Evolutionary conservation across 768 basidiomycete genomes (phyloP).

Genomic region (Jaapia argillacea): DNA sequence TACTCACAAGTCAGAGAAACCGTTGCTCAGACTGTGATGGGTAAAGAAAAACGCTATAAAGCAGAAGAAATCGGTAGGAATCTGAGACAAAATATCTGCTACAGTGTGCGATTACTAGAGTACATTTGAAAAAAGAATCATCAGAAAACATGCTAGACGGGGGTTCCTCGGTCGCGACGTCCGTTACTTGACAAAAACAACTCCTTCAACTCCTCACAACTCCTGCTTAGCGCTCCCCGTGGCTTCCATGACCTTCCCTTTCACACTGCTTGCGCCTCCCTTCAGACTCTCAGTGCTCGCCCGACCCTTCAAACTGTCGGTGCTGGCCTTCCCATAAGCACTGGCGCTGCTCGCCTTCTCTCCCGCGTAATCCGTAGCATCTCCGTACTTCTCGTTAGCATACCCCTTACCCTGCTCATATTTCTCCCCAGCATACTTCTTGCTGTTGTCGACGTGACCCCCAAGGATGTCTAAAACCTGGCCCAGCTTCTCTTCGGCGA

Average conservation of each 20-base stretch:
- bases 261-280: constrained; percentile 19
- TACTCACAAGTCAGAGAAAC: too few relatives aligned
- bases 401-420: constrained; percentile 15
- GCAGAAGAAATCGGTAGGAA: too few relatives aligned
- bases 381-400: background rate
- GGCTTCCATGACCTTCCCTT: constrained; percentile 27
- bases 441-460: constrained; percentile 19
- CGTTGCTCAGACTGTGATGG: too few relatives aligned
- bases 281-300: constrained; percentile 2
- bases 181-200: too few relatives aligned
- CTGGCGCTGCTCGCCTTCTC: constrained; percentile 18
- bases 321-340: constrained; percentile 14
- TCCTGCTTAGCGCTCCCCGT: constrained; percentile 25
- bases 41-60: too few relatives aligned
- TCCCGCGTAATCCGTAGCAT: constrained; percentile 4
- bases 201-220: too few relatives aligned
- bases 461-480: constrained; percentile 28
- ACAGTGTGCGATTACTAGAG: too few relatives aligned
- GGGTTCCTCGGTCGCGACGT: too few relatives aligned
- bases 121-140: too few relatives aligned
- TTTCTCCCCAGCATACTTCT: constrained; percentile 10
- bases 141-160: too few relatives aligned
- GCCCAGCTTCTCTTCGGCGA: constrained; percentile 68
- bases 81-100: too few relatives aligned
- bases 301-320: constrained; percentile 13